Evolutionary conservation across 2,329 filamentous ascomycete genomes (phyloP), one percentile per base, ranked within the genome.

Genomic region (Didymella sp.): DNA sequence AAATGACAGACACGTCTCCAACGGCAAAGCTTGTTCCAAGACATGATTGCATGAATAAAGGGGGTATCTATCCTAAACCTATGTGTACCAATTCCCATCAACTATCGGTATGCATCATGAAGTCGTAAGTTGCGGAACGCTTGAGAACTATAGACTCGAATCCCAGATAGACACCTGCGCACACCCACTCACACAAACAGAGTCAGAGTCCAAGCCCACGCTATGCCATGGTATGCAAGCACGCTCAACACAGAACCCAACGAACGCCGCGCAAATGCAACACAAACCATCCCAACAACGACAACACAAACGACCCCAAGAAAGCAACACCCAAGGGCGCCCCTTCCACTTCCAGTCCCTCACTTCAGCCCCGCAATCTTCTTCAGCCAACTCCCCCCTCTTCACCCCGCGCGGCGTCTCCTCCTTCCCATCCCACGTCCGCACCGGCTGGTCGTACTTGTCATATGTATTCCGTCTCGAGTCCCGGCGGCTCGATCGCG

Each of bases 351-450:
- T 25, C 38, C 24, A 12, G 1, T 8, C 6, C 24, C 44, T 50
- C 47, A 46, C 35, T 40, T 50, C 57, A 71, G 63, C 12, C 67
- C 64, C 12, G 62, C 61, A 49, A 81, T 76, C 73, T 80, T 81
- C 76, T 81, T 80, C 31, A 81, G 76, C 78, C 78, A 80, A 59
- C 78, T 79, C 11, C 72, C 72, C 73, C 54, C 76, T 72, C 69
- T 78, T 79, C n/a, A 69, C 73, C 28, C 70, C 62, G 42, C 56
- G 44, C 59, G 22, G 55, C 54, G 30, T 62, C 45, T 53, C 69
- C 63, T 15, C 73, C 75, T 5, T 77, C 76, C 54, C 78, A 61
- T 12, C 78, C 69, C 73, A 79, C 24, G 75, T 76, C 45, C 73
- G 67, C 6, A 73, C 63, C 12, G 68, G 66, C 55, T 67, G 51